Evolutionary conservation across 352 stramenopile genomes (phyloP), one percentile per base, ranked within the genome.

Genomic region (Pythium utonaiense): DNA sequence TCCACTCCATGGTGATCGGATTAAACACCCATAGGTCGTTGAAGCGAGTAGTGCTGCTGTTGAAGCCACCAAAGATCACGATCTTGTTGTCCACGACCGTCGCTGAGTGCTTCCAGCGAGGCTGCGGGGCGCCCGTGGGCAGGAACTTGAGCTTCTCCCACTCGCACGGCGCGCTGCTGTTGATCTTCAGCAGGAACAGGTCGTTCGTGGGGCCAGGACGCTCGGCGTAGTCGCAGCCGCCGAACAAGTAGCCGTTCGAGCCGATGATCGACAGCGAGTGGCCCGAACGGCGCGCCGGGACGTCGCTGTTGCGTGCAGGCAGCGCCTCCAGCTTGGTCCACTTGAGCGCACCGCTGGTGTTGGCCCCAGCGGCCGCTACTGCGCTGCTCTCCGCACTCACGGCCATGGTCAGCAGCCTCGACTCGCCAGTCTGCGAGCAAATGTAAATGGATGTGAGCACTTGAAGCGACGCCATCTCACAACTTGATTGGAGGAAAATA

Each of bases 21-120:
- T 98, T 97, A 63, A 98, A 97, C 44, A 98, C 68, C 95, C 96
- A 99, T n/a, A 98, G 54, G 67, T 99, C 96, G 53, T 98, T 98
- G 48, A 98, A 97, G 9, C 93, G 80, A 48, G 74, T 74, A 3
- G 78, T 80, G 58, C 78, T 89, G 60, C 71, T 96, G 55, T 93
- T 83, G 67, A 98, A 98, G 8, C 96, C 96, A 8, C 96, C 96
- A 71, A 99, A 98, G 14, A 98, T 66, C 36, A 98, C 80, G 44
- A 98, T 94, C 66, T 90, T 89, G 63, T 79, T 80, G 75, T 93
- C 84, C 55, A 96, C 83, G 49, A 91, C 75, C 4, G 84, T 93
- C 24, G 90, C 89, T 55, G 86, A 96, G 73, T 98, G 95, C 60
- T 98, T 91, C 85, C 90, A 97, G 24, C 90, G 70, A 28, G 77